Base-by-base conservation (phyloP, 768 basidiomycete species). In the Suillus fuscotomentosus region DNA sequence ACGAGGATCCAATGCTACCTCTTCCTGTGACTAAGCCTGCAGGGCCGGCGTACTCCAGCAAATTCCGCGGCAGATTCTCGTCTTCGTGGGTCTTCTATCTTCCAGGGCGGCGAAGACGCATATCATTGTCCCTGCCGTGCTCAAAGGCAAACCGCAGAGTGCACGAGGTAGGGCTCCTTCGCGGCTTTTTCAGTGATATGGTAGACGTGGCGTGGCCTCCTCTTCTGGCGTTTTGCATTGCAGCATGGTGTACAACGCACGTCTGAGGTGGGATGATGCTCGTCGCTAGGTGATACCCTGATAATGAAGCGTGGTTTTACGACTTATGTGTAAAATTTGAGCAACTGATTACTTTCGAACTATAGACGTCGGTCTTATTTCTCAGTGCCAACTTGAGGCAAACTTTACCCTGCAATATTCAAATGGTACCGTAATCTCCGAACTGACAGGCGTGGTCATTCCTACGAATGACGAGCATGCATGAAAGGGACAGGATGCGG, bases 201-300 rank as follows among this genome's bases (percentile, higher is more conserved):
- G 60, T 71, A n/a, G 69, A 61, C 10, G 75, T 78, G 15, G 79
- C 77, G 41, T 81, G 80, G 80, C 71, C 70, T 63, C 76, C 80
- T 13, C 55, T 80, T 3, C 45, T 70, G 34, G 54, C 75, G 45
- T 77, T 80, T 65, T 68, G 73, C 27, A 70, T 62, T 38, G 69
- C 71, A 31, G 75, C 75, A n/a, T 79, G 73, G 71, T 79, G 77
- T 77, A 69, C 72, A 31, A 68, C 71, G 69, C 68, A 62, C 36
- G 70, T 69, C 66, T 77, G 70, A 56, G n/a, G 7, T 22, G 41
- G 17, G 5, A 17, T 15, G 38, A 56, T 56, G 22, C 15, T 57
- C 3, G 9, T 41, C 14, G 55, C 22, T 17, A 2, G 41, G 10
- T 20, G 24, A 43, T 7, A 10, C 8, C 17, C 24, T 10, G 55